Percentiles rank a stretch among this genome's conserved stretches.
Evolutionary conservation across 805 yeast genomes (phyloP).

Genomic region (Myxozyma monticola): DNA sequence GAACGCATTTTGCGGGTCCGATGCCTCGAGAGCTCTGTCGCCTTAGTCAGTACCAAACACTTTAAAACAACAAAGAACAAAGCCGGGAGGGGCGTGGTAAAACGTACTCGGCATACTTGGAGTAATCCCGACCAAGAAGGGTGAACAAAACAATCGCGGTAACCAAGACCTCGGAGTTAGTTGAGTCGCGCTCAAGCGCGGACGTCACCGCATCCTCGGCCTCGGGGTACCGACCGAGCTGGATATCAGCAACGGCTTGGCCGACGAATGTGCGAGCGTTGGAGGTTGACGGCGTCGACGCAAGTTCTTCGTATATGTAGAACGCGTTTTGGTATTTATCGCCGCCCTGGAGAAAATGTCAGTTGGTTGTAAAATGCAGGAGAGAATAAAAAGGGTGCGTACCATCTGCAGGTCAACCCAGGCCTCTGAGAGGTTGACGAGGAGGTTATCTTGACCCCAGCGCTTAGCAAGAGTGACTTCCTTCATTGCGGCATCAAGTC

Average conservation of each 20-base stretch:
- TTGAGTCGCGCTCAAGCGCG: constrained; percentile 46
- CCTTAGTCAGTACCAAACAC: constrained; percentile 39
- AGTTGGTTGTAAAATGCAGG: constrained; percentile 8
- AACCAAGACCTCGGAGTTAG: constrained; percentile 49
- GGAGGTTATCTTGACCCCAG: constrained; percentile 69
- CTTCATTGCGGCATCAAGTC: constrained; percentile 48
- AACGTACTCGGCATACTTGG: constrained; percentile 22
- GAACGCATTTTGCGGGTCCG: constrained; percentile 59
- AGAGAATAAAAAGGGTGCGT: constrained; percentile 56
- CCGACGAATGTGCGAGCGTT: constrained; percentile 56
- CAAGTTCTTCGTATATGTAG: constrained; percentile 67
- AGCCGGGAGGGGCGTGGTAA: not conserved
- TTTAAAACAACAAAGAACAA: not conserved
- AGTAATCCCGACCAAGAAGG: constrained; percentile 49
- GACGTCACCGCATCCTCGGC: constrained; percentile 57
- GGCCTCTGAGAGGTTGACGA: constrained; percentile 76
- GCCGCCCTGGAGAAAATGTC: constrained; percentile 34
- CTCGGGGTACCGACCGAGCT: constrained; percentile 78
- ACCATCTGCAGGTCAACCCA: constrained; percentile 54
- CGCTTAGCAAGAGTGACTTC: constrained; percentile 48
- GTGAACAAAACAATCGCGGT: constrained; percentile 65
- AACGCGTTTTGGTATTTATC: constrained; percentile 43
- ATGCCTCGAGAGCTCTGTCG: constrained; percentile 47
- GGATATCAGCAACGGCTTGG: constrained; percentile 72
- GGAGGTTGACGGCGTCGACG: constrained; percentile 54